Base-by-base conservation (phyloP, 179 eudicot genomes). In the Drosera spatulata region DNA sequence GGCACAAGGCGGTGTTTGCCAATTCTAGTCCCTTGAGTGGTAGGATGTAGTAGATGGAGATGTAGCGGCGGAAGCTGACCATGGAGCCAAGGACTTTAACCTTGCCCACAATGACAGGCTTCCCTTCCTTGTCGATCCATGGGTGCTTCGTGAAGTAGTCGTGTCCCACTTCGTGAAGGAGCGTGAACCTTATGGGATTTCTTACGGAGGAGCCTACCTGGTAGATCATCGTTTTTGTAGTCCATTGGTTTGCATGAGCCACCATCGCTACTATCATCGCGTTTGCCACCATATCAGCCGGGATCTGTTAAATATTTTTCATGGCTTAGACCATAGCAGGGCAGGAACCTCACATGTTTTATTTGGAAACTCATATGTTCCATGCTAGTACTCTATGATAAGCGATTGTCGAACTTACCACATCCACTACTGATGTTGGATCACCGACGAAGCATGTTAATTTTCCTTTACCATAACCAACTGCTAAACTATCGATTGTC, bases 231-330 rank as follows among this genome's bases (percentile, higher is more conserved):
- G 63, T n/a, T 6, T 56, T 58, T 10, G 75, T 66, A 4, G 78
- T 69, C 0, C 41, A 49, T 56, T 75, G 66, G 33, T 77, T 74
- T 63, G 81, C 82, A 70, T 84, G 85, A 56, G 84, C 74, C 39
- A 56, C 84, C 77, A 85, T 80, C 4, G 96, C 85, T 39, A 75
- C 91, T 12, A 88, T 57, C 46, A 84, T 91, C 10, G 96, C 77
- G 71, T 91, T 91, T 40, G 77, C 91, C 78, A 88, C 98, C 86
- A 91, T 80, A 59, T 91, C 98, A 13, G 86, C 97, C 10, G 97
- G 97, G 43, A 91, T 88, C 97, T 84, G 82, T 59, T 51, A 2
- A 22, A 22, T 22, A 22, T 22, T 22, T 22, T 22, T 22, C 33
- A 22, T 22, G 0, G 33, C 33, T 22, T 22, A 22, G 33, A 22